Base-by-base conservation (phyloP, 2,329 filamentous ascomycete genomes). In the Zasmidium citrigriseum region DNA sequence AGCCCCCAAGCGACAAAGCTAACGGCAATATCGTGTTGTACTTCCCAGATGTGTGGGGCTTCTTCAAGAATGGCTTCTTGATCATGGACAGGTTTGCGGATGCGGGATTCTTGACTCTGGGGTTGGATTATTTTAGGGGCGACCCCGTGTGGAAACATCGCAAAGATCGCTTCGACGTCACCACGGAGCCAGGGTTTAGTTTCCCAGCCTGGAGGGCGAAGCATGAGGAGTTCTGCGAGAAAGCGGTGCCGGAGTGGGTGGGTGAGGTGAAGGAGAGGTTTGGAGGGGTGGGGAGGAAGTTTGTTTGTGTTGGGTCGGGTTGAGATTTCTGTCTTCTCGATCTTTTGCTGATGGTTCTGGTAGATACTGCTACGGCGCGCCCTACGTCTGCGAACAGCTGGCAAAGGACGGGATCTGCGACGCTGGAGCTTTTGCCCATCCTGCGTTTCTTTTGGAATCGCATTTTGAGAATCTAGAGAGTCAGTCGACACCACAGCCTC, bases 381-480 rank as follows among this genome's bases (percentile, higher is more conserved):
- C 79, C 9, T 82, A 78, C 59, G 58, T 61, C 24, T 60, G 46
- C 27, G 41, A 60, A 18, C 65, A 76, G 61, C 67, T 82, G 2
- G 73, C 77, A 0, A 27, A 38, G 21, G 27, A 50, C 3, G 70
- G 71, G 16, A 63, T 58, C 0, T 72, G 76, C 3, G 64, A 68
- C 1, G 80, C 71, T 0, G 80, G 80, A 1, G 80, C 80, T 1
- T 79, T 82, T 66, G 80, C 78, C 0, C 80, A 82, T 59, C 80
- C 81, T 1, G 76, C 80, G 0, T 77, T 78, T 57, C 61, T 83
- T 41, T 80, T 78, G 41, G 78, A 82, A 52, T 66, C 7, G 4
- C 77, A 82, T 56, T 79, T 82, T 52, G 59, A 61, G 11, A 68
- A 72, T 2, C 41, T 78, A 3, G 73, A 75, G 74, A 76, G 34